These are phyloP conservation scores for Solanum hybrid DNA, from an alignment of 305 asterid genomes.

Conservation along the genomic window DNA sequence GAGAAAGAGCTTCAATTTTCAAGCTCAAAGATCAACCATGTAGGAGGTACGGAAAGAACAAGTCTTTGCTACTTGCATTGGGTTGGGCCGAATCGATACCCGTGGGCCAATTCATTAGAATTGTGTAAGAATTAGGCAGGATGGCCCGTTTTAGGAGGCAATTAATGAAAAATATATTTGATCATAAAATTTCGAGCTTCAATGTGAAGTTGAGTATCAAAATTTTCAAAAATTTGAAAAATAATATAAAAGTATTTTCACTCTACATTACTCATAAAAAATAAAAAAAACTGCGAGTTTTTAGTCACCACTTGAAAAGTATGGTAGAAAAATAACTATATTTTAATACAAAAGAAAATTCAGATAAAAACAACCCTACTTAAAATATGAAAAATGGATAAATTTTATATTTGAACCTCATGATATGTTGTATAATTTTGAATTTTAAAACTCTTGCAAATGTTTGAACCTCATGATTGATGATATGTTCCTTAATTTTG, in stretches of 20 bases:
- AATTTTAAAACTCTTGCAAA: no score
- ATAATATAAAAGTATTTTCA: neutral
- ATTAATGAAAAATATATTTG: no score
- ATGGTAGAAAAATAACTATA: no score
- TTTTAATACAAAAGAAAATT: no score
- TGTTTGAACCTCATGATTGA: neutral
- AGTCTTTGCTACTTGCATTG: neutral
- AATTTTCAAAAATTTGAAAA: no score
- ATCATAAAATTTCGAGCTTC: no score
- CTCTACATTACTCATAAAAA: neutral
- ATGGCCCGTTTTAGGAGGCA: neutral
- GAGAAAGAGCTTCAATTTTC: neutral
- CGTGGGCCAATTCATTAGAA: neutral
- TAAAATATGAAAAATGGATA: no score
- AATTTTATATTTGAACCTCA: no score
- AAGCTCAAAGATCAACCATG: neutral
- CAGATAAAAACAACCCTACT: no score
- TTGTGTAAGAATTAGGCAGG: neutral
- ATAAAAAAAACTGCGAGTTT: neutral
- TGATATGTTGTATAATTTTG: neutral
- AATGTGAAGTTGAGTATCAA: no score
- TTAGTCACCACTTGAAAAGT: no score
- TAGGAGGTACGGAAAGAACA: neutral
- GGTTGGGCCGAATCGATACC: neutral
- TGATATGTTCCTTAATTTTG: no score